Conservation (phyloP, 257 asterid genomes). For the Solanum megistacrolobum region DNA sequence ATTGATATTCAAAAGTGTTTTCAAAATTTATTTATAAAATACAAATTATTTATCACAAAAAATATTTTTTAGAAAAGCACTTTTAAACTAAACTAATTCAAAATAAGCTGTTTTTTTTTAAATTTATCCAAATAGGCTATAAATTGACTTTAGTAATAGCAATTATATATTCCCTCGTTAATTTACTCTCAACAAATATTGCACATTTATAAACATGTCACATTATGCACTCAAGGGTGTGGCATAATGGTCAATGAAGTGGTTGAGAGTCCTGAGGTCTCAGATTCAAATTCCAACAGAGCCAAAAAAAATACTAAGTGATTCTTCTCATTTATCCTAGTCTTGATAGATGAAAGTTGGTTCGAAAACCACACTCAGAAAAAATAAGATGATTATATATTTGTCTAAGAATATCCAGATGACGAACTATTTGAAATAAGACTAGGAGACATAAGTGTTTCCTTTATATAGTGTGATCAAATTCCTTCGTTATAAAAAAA, state of each 20-base stretch:
- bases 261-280: not conserved
- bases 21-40: too few relatives aligned
- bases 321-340: not conserved
- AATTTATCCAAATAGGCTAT: not conserved
- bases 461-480: not conserved
- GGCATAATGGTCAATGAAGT: not conserved
- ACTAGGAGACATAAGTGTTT: not conserved
- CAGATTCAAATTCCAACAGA: not conserved
- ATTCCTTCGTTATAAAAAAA: not conserved
- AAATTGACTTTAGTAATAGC: not conserved
- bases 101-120: not conserved
- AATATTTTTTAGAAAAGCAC: not conserved
- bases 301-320: too few relatives aligned
- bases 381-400: not conserved
- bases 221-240: not conserved
- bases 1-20: not conserved
- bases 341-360: not conserved
- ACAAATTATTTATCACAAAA: not conserved
- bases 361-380: not conserved
- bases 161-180: not conserved
- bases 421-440: not conserved
- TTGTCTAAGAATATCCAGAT: not conserved
- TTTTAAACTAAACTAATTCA: too few relatives aligned
- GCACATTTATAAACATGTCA: not conserved
- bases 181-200: not conserved